phyloP scores from a whole-genome alignment of 1,284 basidiomycete genomes.

The Rugiboletus extremiorientalis region DNA sequence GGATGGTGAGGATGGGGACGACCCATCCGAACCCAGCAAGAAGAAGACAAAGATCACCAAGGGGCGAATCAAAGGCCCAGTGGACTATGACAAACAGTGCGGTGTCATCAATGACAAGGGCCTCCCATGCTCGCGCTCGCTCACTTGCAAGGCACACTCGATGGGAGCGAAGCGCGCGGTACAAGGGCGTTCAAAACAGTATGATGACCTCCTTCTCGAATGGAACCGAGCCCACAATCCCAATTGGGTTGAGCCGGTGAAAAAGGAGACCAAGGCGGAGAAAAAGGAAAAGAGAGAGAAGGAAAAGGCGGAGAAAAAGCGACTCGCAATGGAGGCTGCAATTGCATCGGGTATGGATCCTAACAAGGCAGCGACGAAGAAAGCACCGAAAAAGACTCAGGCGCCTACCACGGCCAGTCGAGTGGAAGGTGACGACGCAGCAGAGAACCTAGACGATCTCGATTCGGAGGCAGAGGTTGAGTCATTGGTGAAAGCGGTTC shows the following conservation, averaged over 20 bases:
- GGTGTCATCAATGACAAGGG: conserved; percentile 98
- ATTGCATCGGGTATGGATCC: conserved; percentile 56
- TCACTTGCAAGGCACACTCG: conserved; percentile 98
- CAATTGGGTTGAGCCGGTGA: conserved; percentile 91
- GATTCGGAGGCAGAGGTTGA: conserved; percentile 77
- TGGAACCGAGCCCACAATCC: conserved; percentile 94
- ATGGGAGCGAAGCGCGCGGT: conserved; percentile 97
- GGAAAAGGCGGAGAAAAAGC: conserved; percentile 77
- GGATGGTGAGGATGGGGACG: conserved; percentile 60
- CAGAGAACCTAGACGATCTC: conserved; percentile 75
- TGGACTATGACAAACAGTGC: conserved; percentile 92
- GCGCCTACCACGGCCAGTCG: conserved; percentile 45
- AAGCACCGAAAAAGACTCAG: conserved; percentile 50
- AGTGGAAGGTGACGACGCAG: conserved; percentile 55
- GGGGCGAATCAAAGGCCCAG: conserved; percentile 78
- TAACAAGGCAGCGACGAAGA: conserved; percentile 49
- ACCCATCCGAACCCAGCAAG: conserved; percentile 59
- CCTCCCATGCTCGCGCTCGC: conserved; percentile 90
- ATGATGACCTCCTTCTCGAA: conserved; percentile 87
- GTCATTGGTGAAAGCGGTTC: conserved; percentile 52
- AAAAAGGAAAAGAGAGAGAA: conserved; percentile 77
- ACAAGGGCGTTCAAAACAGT: conserved; percentile 79
- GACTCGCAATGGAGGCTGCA: conserved; percentile 63
- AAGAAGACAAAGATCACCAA: conserved; percentile 81
- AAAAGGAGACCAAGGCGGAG: conserved; percentile 79